Conservation (phyloP, 257 asterid genomes). For the Solanum chilense region DNA sequence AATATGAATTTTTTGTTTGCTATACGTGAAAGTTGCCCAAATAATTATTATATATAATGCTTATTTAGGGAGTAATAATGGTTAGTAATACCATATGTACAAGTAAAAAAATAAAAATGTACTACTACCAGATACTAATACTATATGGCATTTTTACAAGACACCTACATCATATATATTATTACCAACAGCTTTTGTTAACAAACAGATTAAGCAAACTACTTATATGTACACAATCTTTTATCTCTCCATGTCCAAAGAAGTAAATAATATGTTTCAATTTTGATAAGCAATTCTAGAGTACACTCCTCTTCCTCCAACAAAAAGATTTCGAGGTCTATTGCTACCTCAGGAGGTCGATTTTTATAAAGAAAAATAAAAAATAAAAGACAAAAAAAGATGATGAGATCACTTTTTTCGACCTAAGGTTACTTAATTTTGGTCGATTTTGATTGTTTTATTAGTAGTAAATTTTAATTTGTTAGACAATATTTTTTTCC, state of each 20-base stretch:
- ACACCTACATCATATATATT: background rate
- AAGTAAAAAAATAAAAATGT: background rate
- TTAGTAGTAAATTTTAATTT: background rate
- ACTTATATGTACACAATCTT: background rate
- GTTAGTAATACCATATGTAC: background rate
- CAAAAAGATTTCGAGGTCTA: background rate
- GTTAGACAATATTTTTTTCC: background rate
- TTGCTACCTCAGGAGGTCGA: fast-evolving
- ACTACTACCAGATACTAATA: background rate
- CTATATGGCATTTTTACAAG: background rate
- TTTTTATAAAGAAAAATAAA: too few relatives aligned
- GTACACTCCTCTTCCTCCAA: background rate
- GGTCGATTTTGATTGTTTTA: background rate
- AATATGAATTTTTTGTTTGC: too few relatives aligned
- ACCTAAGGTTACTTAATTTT: background rate
- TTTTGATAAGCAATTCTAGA: background rate
- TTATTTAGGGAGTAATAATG: background rate
- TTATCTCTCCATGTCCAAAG: background rate
- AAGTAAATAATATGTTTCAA: background rate
- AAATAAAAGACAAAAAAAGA: too few relatives aligned
- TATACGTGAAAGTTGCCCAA: too few relatives aligned
- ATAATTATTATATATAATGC: background rate
- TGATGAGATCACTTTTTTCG: background rate
- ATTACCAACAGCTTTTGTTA: background rate
- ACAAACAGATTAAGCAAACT: background rate